Base-by-base conservation (phyloP, 1,139 yeast species). In the Lizanozyma gosingica region DNA sequence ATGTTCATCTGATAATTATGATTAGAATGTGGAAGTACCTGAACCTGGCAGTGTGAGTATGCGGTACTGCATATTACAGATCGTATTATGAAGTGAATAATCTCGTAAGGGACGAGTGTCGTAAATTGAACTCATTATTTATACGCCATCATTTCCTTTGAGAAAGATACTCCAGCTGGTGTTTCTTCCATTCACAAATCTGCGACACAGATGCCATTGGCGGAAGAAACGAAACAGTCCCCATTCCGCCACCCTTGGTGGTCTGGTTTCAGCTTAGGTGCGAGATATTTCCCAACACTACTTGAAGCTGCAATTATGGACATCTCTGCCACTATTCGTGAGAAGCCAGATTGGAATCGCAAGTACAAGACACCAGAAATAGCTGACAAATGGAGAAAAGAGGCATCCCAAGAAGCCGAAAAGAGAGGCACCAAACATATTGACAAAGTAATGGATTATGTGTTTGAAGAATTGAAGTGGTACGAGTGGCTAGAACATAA, bases 201-300 rank as follows among this genome's bases (percentile, higher is more conserved):
- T n/a, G n/a, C n/a, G n/a, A n/a, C n/a, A n/a, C n/a, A n/a, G n/a
- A n/a, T n/a, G n/a, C n/a, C n/a, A n/a, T n/a, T n/a, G n/a, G n/a
- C n/a, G n/a, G n/a, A n/a, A n/a, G n/a, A n/a, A n/a, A n/a, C n/a
- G n/a, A n/a, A n/a, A n/a, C n/a, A 22, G 11, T 22, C 29, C 9
- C 29, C 88, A 0, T 94, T 81, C 57, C 84, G 94, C 56, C 84
- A 68, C 42, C 94, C 73, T 9, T 84, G 94, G 51, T 84, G 84
- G n/a, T 94, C 94, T 38, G 84, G 68, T 56, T 84, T 94, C 43
- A 84, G 66, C 1, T 94, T 94, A 59, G 84, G 94, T 1, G 75
- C 69, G 4, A 75, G 77, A 39, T 73, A 53, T 56, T 81, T 76
- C 11, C 85, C 86, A 36, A 72, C 69, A 71, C 76, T 76, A 46